Conservation (phyloP, 2,329 filamentous ascomycete genomes). For the Aspergillus bombycis region DNA sequence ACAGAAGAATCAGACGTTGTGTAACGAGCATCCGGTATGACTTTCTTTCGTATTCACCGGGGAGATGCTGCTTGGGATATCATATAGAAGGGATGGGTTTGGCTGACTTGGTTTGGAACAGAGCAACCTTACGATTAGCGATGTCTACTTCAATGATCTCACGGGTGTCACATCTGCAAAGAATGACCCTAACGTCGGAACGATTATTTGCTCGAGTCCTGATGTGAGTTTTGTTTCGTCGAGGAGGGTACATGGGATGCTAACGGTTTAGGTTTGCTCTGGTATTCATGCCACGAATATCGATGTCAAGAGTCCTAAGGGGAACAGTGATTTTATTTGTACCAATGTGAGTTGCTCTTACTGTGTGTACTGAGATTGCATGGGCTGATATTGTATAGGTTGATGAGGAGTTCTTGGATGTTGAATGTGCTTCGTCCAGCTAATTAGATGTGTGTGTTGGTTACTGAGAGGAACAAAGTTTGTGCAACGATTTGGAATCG, state of each 20-base stretch:
- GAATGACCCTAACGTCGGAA: slow-evolving; percentile 50
- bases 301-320: slow-evolving; percentile 52
- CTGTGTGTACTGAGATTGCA: background rate
- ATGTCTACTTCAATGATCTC: slow-evolving; percentile 61
- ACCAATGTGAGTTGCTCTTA: slow-evolving; percentile 42
- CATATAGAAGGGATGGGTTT: background rate
- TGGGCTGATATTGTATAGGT: slow-evolving; percentile 23
- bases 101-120: slow-evolving; percentile 14
- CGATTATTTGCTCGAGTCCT: slow-evolving; percentile 52
- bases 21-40: slow-evolving; percentile 58
- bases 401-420: slow-evolving; percentile 37
- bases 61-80: background rate
- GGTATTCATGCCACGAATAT: slow-evolving; percentile 55
- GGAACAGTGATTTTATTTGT: slow-evolving; percentile 48
- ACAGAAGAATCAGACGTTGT: slow-evolving; percentile 64
- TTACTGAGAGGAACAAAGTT: background rate
- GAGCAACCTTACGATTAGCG: slow-evolving; percentile 56
- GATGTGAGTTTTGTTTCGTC: slow-evolving; percentile 44
- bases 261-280: slow-evolving; percentile 34
- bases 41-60: background rate
- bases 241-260: background rate
- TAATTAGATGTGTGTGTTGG: slow-evolving; percentile 4
- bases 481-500: background rate
- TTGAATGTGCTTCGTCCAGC: slow-evolving; percentile 36
- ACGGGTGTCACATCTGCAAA: slow-evolving; percentile 55